These are phyloP conservation scores for Epichloe bromicola DNA, from an alignment of 2,329 filamentous ascomycete genomes.

Conservation along the genomic window DNA sequence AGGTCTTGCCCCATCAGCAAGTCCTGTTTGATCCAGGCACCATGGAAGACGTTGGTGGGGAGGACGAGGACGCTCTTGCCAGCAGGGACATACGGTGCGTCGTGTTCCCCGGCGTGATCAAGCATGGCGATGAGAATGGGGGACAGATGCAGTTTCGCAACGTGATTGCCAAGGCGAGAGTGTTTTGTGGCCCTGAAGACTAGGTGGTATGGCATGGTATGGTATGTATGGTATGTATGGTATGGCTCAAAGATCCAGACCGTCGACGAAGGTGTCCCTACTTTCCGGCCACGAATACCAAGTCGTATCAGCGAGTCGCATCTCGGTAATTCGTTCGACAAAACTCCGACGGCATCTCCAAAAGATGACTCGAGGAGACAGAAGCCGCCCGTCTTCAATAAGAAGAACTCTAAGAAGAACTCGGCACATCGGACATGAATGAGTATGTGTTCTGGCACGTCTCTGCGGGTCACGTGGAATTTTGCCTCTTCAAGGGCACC, in stretches of 20 bases:
- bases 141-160: conserved; percentile 47
- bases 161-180: conserved; percentile 52
- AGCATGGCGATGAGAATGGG: conserved; percentile 53
- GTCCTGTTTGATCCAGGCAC: conserved; percentile 41
- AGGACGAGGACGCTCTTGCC: conserved; percentile 41
- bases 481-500: too few relatives aligned
- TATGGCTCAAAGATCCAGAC: not conserved
- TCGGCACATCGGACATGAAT: too few relatives aligned
- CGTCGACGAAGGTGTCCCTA: too few relatives aligned
- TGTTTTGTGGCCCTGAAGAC: conserved; percentile 41
- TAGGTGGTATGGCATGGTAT: not conserved
- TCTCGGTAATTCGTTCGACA: too few relatives aligned
- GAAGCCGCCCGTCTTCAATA: too few relatives aligned
- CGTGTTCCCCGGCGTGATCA: conserved; percentile 51
- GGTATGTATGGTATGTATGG: not conserved
- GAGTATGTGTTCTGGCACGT: too few relatives aligned
- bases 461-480: too few relatives aligned
- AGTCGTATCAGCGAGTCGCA: too few relatives aligned
- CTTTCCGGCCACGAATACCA: too few relatives aligned
- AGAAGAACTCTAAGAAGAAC: too few relatives aligned
- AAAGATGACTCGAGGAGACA: too few relatives aligned
- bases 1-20: conserved; percentile 37
- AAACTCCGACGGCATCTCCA: too few relatives aligned
- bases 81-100: conserved; percentile 46
- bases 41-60: conserved; percentile 56